Conservation (phyloP, 345 rosid genomes). For the Ricinus communis region DNA sequence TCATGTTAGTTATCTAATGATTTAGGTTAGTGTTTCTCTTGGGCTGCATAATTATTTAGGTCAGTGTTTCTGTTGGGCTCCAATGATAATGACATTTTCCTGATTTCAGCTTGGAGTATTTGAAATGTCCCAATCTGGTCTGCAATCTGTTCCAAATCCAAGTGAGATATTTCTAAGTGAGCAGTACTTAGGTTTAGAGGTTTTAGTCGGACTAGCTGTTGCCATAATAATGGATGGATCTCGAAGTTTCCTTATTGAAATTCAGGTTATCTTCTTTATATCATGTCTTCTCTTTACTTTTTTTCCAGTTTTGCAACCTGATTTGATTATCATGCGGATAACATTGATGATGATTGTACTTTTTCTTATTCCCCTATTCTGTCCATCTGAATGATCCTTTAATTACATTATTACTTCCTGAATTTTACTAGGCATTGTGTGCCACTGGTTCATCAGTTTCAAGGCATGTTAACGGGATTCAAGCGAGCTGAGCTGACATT, state of each 20-base stretch:
- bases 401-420: constrained; percentile 3
- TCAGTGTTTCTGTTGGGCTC: neutral
- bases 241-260: constrained; percentile 78
- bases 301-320: too few relatives aligned
- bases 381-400: neutral
- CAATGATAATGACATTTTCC: constrained; percentile 5
- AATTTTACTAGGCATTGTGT: constrained; percentile 68
- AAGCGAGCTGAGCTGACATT: constrained; percentile 84
- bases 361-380: neutral
- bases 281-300: too few relatives aligned
- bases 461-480: constrained; percentile 80
- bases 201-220: constrained; percentile 88
- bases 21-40: too few relatives aligned
- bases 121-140: constrained; percentile 80
- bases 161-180: constrained; percentile 81
- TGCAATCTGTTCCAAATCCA: constrained; percentile 72
- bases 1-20: neutral
- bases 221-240: constrained; percentile 91
- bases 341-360: neutral
- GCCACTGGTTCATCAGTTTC: constrained; percentile 59
- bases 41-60: too few relatives aligned
- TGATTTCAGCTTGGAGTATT: constrained; percentile 82
- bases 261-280: constrained; percentile 53
- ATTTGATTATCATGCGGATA: too few relatives aligned
- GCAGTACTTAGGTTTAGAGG: constrained; percentile 64